Base-by-base conservation (phyloP, 805 yeast species). In the Tetrapisispora iriomotensis region DNA sequence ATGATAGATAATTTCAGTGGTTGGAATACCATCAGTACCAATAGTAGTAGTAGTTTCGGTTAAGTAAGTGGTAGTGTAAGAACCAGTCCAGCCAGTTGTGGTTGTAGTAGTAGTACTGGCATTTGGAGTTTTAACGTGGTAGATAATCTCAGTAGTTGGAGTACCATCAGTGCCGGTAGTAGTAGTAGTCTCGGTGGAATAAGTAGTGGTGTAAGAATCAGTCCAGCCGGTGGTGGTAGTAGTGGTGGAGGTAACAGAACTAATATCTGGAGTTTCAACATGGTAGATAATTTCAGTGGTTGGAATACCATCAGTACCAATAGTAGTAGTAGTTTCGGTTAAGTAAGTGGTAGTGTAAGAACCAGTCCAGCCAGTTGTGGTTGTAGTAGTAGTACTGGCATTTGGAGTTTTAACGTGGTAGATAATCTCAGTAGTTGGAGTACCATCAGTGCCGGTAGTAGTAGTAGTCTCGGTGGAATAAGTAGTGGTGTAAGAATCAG, bases 381-480 rank as follows among this genome's bases (percentile, higher is more conserved):
- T 41, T 10, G 40, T 25, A 17, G 39, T 15, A 14, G 34, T 31
- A 30, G 15, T 14, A 8, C 36, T 8, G 8, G 30, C 27, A 12
- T 13, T 25, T 38, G 46, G 46, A 19, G 49, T 47, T 10, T 45
- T 43, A n/a, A 45, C 48, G 15, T 42, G 43, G 37, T 27, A 36
- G 21, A 46, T 42, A n/a, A 39, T 39, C 30, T 43, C 48, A 8
- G 47, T 40, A 9, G 47, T 45, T 3, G 45, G 21, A 2, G n/a
- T 15, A n/a, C 38, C 29, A 18, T 38, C 42, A 12, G 39, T 30
- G 25, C 39, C 46, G 12, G 41, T 39, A 9, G 45, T 41, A 4
- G 10, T 20, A 5, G 50, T 42, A n/a, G 46, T 31, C 6, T 44
- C 49, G 15, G 49, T 50, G 17, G 51, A 42, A 22, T 44, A 40